A percentile compares a stretch with the other conserved stretches of the same genome.
Evolutionary conservation across 345 rosid genomes (phyloP).

Genomic region (Nasturtium officinale): DNA sequence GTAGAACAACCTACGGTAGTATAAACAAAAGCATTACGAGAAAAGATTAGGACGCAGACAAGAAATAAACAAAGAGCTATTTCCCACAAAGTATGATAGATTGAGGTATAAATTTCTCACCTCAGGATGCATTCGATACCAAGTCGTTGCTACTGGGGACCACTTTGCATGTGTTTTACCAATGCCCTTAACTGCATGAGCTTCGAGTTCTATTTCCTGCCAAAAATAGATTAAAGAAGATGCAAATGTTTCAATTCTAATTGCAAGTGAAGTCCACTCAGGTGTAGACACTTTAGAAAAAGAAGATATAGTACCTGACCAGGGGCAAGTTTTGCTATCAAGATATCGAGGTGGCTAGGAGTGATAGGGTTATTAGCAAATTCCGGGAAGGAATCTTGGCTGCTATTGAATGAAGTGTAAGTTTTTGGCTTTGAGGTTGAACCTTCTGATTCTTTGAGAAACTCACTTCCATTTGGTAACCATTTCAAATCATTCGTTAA

Average conservation of each 20-base stretch:
- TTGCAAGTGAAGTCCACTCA: not conserved
- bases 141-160: constrained; percentile 97
- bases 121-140: constrained; percentile 99
- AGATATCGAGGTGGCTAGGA: constrained; percentile 40
- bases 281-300: not conserved
- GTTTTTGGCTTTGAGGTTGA: constrained; percentile 62
- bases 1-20: constrained; percentile 60
- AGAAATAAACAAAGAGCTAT: not conserved
- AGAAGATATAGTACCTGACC: constrained; percentile 37
- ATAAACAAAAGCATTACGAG: not conserved
- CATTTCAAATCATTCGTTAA: constrained; percentile 71
- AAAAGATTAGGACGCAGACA: constrained; percentile 9
- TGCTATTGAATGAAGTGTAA: constrained; percentile 67
- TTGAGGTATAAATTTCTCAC: constrained; percentile 39
- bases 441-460: constrained; percentile 57
- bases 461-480: constrained; percentile 86
- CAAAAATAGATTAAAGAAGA: not conserved
- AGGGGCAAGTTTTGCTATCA: constrained; percentile 67
- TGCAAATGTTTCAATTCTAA: constrained; percentile 9
- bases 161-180: constrained; percentile 96
- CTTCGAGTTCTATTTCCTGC: constrained; percentile 96
- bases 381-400: constrained; percentile 67
- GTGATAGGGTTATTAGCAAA: constrained; percentile 59
- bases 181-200: constrained; percentile 89
- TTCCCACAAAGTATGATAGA: not conserved